Evolutionary conservation across 345 rosid genomes (phyloP), one percentile per base, ranked within the genome.

Genomic region (Linum tenue): DNA sequence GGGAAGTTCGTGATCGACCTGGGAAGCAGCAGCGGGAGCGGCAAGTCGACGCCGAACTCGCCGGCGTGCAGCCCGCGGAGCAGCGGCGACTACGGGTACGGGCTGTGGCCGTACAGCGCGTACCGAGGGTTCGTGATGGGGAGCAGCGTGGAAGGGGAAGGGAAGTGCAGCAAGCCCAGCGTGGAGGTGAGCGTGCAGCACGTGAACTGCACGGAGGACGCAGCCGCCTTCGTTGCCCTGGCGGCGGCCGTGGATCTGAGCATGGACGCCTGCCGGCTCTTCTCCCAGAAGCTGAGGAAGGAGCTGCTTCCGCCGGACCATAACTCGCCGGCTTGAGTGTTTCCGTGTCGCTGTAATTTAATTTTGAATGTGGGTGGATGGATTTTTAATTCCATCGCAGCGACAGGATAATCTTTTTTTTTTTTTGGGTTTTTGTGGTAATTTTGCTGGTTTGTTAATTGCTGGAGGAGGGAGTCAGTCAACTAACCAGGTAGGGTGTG

Each of bases 131-230:
- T 92, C 60, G 95, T 92, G 63, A 92, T 92, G 98, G 78, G 91
- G 51, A 96, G 92, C 11, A 72, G 77, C 59, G 91, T 92, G 57
- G 96, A 86, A 75, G 96, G 96, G 3, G 95, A 89, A 64, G 88
- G 92, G 1, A 89, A 81, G 72, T 84, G 95, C 71, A 87, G 98
- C 51, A 92, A 83, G 70, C 96, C 98, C 3, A 71, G 81, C 62
- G 92, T 92, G 71, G 89, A 92, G 77, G 88, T 92, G 5, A 79
- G 96, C 71, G 92, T 92, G 77, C 92, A 85, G 78, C 98, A 92
- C 76, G 96, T 92, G 81, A 83, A 63, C 56, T 92, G 98, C 77
- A 78, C 86, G 69, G 96, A 92, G 64, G 98, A 92, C 73, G 98
- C 96, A 5, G 98, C 98, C 39, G 88, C 95, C 62, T 89, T 68